Percentiles rank a stretch among this genome's conserved stretches.
Conservation (phyloP, 2,329 filamentous ascomycete species). For the Fusarium humuli region DNA sequence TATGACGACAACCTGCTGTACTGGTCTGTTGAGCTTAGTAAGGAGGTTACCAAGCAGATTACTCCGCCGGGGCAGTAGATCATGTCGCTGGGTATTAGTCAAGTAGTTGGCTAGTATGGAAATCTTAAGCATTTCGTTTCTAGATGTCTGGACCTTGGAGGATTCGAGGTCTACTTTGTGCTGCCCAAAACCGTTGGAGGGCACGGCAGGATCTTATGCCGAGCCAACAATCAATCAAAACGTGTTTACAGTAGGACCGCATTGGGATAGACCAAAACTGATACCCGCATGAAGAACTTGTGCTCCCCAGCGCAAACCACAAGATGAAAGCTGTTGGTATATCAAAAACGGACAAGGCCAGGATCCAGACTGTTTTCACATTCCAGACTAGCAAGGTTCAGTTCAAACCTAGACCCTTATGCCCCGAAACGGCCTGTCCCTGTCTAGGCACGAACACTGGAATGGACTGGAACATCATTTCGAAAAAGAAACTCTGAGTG, state of each 20-base stretch:
- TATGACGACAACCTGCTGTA: slow-evolving; percentile 6
- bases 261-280: too few relatives aligned
- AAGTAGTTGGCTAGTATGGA: neutral
- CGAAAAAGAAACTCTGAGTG: neutral
- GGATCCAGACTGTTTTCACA: neutral
- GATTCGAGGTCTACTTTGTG: too few relatives aligned
- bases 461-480: neutral
- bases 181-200: neutral
- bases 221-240: too few relatives aligned
- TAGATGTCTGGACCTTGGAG: too few relatives aligned
- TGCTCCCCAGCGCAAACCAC: too few relatives aligned
- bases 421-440: neutral
- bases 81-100: too few relatives aligned
- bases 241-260: too few relatives aligned
- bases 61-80: too few relatives aligned
- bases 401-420: neutral
- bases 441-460: neutral
- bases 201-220: neutral
- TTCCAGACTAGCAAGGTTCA: neutral
- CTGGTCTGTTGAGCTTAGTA: slow-evolving; percentile 9
- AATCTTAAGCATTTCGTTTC: too few relatives aligned
- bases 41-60: neutral
- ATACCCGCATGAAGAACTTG: too few relatives aligned
- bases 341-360: neutral
- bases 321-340: too few relatives aligned